A percentile compares a stretch with the other conserved stretches of the same genome.
Conservation (phyloP, 2,329 filamentous ascomycete genomes). For the Eutypella sp. region DNA sequence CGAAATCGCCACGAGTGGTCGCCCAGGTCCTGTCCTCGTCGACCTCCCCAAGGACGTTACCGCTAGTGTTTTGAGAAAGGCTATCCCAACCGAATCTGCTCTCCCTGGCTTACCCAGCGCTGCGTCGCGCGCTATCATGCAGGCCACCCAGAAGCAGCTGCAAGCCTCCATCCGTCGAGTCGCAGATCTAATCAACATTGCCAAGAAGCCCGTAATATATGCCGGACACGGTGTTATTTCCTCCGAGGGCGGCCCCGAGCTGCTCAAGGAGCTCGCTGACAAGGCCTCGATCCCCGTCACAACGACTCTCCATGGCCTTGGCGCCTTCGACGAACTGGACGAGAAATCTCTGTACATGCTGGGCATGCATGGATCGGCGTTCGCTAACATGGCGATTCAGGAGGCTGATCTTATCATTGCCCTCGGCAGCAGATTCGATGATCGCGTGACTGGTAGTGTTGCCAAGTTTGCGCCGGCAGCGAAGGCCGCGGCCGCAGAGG, state of each 20-base stretch:
- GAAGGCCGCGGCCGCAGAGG: conserved; percentile 76
- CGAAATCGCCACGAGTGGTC: conserved; percentile 91
- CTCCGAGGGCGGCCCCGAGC: conserved; percentile 68
- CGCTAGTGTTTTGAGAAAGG: conserved; percentile 72
- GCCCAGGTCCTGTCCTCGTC: conserved; percentile 90
- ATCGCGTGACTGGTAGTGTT: conserved; percentile 81
- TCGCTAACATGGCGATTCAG: conserved; percentile 98
- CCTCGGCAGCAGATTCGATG: conserved; percentile 89
- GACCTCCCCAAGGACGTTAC: conserved; percentile 97
- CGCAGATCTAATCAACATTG: conserved; percentile 75
- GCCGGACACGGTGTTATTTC: conserved; percentile 86
- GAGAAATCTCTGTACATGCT: conserved; percentile 96
- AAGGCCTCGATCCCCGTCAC: conserved; percentile 92
- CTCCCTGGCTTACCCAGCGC: conserved; percentile 80
- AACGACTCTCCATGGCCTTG: conserved; percentile 90
- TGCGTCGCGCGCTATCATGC: conserved; percentile 74
- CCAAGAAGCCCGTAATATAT: conserved; percentile 94
- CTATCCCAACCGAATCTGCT: conserved; percentile 68
- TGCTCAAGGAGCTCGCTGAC: conserved; percentile 82
- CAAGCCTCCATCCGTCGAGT: conserved; percentile 69
- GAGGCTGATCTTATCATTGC: conserved; percentile 94
- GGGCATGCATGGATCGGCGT: conserved; percentile 95
- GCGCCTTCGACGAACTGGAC: conserved; percentile 87
- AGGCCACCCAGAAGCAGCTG: conserved; percentile 68
- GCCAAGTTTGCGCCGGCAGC: conserved; percentile 86